phyloP scores from a whole-genome alignment of 495 filamentous ascomycete species.

The Friedmanniomyces simplex region DNA sequence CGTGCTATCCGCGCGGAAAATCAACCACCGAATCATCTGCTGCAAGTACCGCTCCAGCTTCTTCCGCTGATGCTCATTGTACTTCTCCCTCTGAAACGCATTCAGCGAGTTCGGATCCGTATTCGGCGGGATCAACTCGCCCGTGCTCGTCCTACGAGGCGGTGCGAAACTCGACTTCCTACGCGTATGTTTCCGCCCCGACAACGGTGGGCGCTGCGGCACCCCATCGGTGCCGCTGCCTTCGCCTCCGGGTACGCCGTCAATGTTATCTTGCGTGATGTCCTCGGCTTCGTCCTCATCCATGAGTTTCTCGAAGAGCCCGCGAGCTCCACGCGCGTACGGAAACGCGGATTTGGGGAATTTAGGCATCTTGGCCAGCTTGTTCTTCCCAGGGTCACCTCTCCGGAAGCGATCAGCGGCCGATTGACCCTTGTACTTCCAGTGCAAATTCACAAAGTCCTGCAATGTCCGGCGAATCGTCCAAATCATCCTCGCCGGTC shows the following conservation, averaged over 20 bases:
- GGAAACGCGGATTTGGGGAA: conserved; percentile 91
- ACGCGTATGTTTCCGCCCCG: conserved; percentile 44
- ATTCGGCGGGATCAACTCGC: conserved; percentile 26
- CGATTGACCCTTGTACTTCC: conserved; percentile 73
- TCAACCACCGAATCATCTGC: conserved; percentile 85
- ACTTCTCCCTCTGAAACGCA: conserved; percentile 36
- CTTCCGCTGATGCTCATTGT: conserved; percentile 63
- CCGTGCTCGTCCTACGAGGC: conserved; percentile 46
- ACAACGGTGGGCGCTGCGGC: background rate
- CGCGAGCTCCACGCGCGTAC: conserved; percentile 72
- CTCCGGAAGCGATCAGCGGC: conserved; percentile 66
- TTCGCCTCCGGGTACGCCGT: conserved; percentile 43
- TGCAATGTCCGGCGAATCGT: conserved; percentile 73
- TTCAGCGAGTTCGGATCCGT: conserved; percentile 5
- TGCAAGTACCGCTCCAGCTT: conserved; percentile 89
- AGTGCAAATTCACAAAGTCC: conserved; percentile 88
- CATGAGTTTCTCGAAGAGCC: conserved; percentile 53
- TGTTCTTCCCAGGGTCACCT: conserved; percentile 43
- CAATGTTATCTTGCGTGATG: conserved; percentile 19
- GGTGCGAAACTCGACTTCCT: conserved; percentile 49
- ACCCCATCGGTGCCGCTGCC: conserved; percentile 48
- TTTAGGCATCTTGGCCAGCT: conserved; percentile 58
- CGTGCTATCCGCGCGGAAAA: conserved; percentile 93
- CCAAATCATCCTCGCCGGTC: conserved; percentile 95
- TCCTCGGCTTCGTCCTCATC: conserved; percentile 73